Evolutionary conservation across 441 rosid genomes (phyloP), one percentile per base, ranked within the genome.

Genomic region (Pelargonium exstipulatum): DNA sequence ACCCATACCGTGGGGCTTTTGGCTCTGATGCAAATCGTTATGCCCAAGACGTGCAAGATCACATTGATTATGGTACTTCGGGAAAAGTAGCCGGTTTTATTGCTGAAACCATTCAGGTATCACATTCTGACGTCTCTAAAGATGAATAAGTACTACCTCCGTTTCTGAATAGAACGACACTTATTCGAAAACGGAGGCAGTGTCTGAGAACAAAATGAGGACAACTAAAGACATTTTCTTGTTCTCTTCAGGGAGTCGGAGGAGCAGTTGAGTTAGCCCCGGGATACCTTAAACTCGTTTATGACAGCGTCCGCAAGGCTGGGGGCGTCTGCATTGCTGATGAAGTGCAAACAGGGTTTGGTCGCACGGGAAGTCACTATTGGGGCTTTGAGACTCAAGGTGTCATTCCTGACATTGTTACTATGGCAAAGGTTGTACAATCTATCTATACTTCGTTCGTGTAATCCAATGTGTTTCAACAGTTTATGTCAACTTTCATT

Each of bases 261-360:
- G 99, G 99, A 73, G 85, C 96, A 70, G 97, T 92, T 69, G 99
- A 95, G 79, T 77, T 92, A 46, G 97, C 96, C 77, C 96, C 97
- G 12, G 96, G 98, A 48, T 95, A 92, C 82, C 73, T 92, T 71
- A 88, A 87, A 76, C 77, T 77, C 53, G 97, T 88, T 20, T 88
- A 90, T 75, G 97, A 86, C 65, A 85, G 82, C 80, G 90, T 95
- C 16, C 86, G 70, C 51, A 87, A 87, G 49, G 97, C 97, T 73
- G 96, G 98, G 8, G 97, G 99, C 69, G 88, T 89, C 67, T 89
- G 97, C 83, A 95, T 89, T 62, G 98, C 97, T 2, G 99, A 95
- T 78, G 97, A 95, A 84, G 96, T 95, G 63, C 99, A 92, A 83
- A 86, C 91, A 12, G 98, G 96, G 49, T 92, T 92, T 82, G 98